Evolutionary conservation across 805 yeast species (phyloP).

Genomic region (Cyberlindnera petersonii): DNA sequence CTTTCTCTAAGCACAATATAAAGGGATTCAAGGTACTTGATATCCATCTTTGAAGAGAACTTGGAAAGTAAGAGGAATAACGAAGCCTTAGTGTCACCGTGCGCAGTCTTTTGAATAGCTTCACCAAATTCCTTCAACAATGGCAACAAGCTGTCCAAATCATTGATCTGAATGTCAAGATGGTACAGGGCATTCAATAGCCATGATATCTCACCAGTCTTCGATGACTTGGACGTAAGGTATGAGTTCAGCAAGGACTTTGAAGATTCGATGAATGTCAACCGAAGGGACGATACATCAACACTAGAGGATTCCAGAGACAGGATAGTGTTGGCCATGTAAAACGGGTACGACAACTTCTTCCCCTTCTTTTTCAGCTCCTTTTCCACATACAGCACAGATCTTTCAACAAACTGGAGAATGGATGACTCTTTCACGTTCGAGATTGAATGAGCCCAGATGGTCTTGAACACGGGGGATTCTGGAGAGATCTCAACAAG

Average conservation of each 20-base stretch:
- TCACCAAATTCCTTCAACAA: slow-evolving; percentile 14
- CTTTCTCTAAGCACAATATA: slow-evolving; percentile 31
- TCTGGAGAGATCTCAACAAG: slow-evolving; percentile 19
- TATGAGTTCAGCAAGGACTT: slow-evolving; percentile 6
- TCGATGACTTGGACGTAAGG: not conserved
- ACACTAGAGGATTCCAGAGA: not conserved
- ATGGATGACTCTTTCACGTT: slow-evolving; percentile 34
- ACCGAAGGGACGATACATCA: slow-evolving; percentile 4
- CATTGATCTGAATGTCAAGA: slow-evolving; percentile 13
- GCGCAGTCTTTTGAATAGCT: slow-evolving; percentile 7
- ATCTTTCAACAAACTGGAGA: slow-evolving; percentile 22
- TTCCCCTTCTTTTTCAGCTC: slow-evolving; percentile 11
- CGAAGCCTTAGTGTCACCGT: slow-evolving; percentile 20
- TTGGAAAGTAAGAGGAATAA: slow-evolving; percentile 30
- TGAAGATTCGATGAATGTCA: slow-evolving; percentile 10
- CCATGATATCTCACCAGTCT: slow-evolving; percentile 26
- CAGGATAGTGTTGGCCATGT: slow-evolving; percentile 18
- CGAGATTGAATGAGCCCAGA: slow-evolving; percentile 40
- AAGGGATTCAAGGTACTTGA: slow-evolving; percentile 32
- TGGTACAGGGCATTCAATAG: slow-evolving; percentile 29
- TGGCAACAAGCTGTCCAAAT: slow-evolving; percentile 10
- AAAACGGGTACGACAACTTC: slow-evolving; percentile 10
- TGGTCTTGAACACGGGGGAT: slow-evolving; percentile 30
- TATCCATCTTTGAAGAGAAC: slow-evolving; percentile 17
- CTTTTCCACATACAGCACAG: slow-evolving; percentile 19